phyloP scores from a whole-genome alignment of 2,329 filamentous ascomycete species.

The Diaporthe capsici region DNA sequence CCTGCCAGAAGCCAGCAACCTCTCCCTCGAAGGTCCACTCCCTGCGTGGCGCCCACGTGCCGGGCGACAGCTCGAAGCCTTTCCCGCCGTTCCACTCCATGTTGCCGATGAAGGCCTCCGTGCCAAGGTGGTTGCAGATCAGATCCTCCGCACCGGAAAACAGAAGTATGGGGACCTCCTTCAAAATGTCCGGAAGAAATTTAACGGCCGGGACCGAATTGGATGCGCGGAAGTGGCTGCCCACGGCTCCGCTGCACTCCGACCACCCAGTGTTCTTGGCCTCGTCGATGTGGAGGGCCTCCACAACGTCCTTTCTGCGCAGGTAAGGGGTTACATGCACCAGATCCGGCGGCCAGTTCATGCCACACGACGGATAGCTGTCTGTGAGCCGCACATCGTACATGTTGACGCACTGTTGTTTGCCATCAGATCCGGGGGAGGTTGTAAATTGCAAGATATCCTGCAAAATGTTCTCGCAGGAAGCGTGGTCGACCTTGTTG shows the following conservation, averaged over 20 bases:
- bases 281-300: conserved; percentile 84
- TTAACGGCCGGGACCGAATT: conserved; percentile 81
- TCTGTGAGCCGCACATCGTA: conserved; percentile 94
- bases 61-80: conserved; percentile 89
- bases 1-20: conserved; percentile 90
- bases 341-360: conserved; percentile 98
- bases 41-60: conserved; percentile 90
- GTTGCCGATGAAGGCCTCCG: conserved; percentile 89
- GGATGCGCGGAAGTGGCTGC: conserved; percentile 75
- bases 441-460: conserved; percentile 78
- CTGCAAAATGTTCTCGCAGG: conserved; percentile 84
- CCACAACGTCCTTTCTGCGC: conserved; percentile 81
- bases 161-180: conserved; percentile 83
- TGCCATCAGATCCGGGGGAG: conserved; percentile 62
- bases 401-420: conserved; percentile 86
- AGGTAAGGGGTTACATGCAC: conserved; percentile 84
- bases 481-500: conserved; percentile 74
- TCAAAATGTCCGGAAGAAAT: conserved; percentile 83
- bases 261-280: conserved; percentile 91
- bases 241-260: conserved; percentile 88
- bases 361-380: conserved; percentile 86
- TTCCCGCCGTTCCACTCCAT: conserved; percentile 93
- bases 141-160: conserved; percentile 96
- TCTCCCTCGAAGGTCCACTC: conserved; percentile 96
- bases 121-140: conserved; percentile 97